These are phyloP conservation scores for Mytilinidion resinicola DNA, from an alignment of 495 filamentous ascomycete species.

Conservation along the genomic window DNA sequence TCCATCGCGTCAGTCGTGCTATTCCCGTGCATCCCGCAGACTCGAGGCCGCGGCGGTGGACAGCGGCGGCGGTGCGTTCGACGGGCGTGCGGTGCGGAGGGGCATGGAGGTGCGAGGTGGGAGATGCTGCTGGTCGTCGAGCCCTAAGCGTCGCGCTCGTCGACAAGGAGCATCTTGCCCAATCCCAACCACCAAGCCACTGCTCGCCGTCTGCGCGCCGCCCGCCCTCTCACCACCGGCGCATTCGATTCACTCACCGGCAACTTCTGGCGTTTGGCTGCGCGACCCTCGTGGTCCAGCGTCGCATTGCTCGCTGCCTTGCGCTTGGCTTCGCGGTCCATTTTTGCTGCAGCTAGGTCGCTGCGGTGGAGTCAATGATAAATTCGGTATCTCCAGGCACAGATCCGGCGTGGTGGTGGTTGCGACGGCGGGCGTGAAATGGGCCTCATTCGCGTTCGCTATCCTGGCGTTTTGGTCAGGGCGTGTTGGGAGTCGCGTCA, in stretches of 20 bases:
- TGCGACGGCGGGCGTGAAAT: conserved; percentile 8
- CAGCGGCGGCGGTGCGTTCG: conserved; percentile 9
- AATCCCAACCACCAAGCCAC: conserved; percentile 15
- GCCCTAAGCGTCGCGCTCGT: conserved; percentile 20
- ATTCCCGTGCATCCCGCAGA: not conserved
- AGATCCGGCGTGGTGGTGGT: conserved; percentile 4
- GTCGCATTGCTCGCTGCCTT: conserved; percentile 46
- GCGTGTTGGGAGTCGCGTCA: too few species aligned
- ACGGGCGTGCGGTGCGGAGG: conserved; percentile 8
- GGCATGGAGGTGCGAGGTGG: conserved; percentile 4
- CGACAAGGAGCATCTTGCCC: conserved; percentile 17
- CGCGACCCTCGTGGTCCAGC: conserved; percentile 37
- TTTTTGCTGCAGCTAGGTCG: conserved; percentile 19
- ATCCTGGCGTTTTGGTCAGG: too few species aligned
- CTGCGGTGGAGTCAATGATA: not conserved
- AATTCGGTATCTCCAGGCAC: not conserved
- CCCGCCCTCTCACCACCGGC: conserved; percentile 6
- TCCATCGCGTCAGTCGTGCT: conserved; percentile 11
- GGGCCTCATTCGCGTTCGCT: too few species aligned
- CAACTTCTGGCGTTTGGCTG: conserved; percentile 37
- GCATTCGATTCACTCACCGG: conserved; percentile 33
- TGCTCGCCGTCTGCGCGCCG: conserved; percentile 8
- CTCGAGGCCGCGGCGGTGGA: not conserved
- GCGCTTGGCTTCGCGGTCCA: conserved; percentile 47
- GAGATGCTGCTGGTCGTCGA: conserved; percentile 20